These are phyloP conservation scores for Arthrobotrys conoides DNA, from an alignment of 2,329 filamentous ascomycete genomes.

Conservation along the genomic window DNA sequence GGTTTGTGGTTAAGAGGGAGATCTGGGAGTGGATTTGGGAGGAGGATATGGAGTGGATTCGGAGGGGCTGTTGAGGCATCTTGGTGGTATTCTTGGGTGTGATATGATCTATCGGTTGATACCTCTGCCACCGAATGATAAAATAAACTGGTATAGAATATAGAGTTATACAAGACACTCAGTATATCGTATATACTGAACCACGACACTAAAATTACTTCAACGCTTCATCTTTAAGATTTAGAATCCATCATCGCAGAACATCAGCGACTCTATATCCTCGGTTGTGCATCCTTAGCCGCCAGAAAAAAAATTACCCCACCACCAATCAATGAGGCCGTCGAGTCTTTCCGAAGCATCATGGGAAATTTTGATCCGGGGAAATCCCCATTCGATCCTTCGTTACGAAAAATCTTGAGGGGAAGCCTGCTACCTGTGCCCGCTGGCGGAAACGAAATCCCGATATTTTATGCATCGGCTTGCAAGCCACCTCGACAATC, in stretches of 20 bases:
- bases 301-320: conserved; percentile 18
- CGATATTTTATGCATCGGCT: conserved; percentile 9
- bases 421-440: conserved; percentile 4
- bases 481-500: conserved; percentile 36
- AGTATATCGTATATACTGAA: too few relatives aligned
- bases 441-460: not conserved
- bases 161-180: too few relatives aligned
- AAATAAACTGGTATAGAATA: too few relatives aligned
- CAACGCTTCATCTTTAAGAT: not conserved
- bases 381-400: conserved; percentile 25
- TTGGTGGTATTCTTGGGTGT: conserved; percentile 22
- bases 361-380: conserved; percentile 5
- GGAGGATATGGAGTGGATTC: conserved; percentile 66
- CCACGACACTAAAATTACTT: too few relatives aligned
- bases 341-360: conserved; percentile 47
- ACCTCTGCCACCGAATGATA: too few relatives aligned
- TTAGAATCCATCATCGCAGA: not conserved
- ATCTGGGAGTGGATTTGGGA: conserved; percentile 72
- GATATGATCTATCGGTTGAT: too few relatives aligned
- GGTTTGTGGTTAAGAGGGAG: conserved; percentile 77
- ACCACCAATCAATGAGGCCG: not conserved
- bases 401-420: conserved; percentile 32
- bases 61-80: conserved; percentile 67
- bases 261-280: conserved; percentile 30
- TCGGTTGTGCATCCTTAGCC: conserved; percentile 37